Conservation (phyloP, 805 yeast species). For the Cyberlindnera saturnus region DNA sequence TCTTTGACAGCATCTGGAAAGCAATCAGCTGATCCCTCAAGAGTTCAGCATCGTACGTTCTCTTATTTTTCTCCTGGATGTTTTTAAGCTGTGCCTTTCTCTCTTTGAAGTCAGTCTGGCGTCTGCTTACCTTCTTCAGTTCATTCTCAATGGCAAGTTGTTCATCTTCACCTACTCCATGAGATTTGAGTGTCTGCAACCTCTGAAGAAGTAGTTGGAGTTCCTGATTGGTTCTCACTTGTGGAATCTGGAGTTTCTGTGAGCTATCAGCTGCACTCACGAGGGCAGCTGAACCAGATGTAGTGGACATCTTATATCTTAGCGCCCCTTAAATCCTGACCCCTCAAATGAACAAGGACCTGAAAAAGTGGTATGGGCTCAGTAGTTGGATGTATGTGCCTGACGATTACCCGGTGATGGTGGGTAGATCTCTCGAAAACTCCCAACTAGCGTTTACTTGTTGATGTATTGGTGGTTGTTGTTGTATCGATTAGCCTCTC, state of each 20-base stretch:
- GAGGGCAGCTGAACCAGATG: too few relatives aligned
- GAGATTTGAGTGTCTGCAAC: slow-evolving; percentile 13
- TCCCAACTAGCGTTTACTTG: too few relatives aligned
- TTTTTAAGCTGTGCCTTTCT: slow-evolving; percentile 22
- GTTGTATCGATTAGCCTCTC: too few relatives aligned
- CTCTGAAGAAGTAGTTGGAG: slow-evolving; percentile 15
- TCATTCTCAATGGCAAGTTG: slow-evolving; percentile 38
- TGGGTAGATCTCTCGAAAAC: too few relatives aligned
- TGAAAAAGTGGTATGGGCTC: too few relatives aligned
- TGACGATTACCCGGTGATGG: too few relatives aligned
- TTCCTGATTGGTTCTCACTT: slow-evolving; percentile 3
- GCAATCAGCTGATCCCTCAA: slow-evolving; percentile 56
- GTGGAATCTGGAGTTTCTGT: background rate
- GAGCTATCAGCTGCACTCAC: too few relatives aligned
- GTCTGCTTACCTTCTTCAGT: slow-evolving; percentile 33
- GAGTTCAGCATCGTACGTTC: slow-evolving; percentile 37
- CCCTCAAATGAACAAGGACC: too few relatives aligned
- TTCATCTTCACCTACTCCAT: slow-evolving; percentile 24
- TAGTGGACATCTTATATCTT: too few relatives aligned
- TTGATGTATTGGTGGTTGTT: too few relatives aligned
- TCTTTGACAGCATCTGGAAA: slow-evolving; percentile 58
- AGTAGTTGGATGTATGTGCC: too few relatives aligned
- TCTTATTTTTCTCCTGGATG: slow-evolving; percentile 8
- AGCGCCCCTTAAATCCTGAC: too few relatives aligned
- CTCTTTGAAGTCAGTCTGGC: slow-evolving; percentile 31